A percentile compares a stretch with the other conserved stretches of the same genome.
Evolutionary conservation across 768 basidiomycete genomes (phyloP).

Genomic region (Strobilomyces confusus): DNA sequence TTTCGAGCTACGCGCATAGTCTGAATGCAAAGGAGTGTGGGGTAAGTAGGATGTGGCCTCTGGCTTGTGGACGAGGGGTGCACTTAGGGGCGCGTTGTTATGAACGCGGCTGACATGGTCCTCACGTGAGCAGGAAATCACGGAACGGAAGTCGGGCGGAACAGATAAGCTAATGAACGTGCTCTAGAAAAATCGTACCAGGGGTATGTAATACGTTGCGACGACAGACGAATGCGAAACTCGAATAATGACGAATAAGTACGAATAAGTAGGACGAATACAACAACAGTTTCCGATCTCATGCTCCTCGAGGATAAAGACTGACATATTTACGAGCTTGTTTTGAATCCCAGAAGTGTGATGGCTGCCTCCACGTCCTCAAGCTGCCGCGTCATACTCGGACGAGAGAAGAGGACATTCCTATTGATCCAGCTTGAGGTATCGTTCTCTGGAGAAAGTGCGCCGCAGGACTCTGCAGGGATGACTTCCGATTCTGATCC

Average conservation of each 20-base stretch:
- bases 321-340: constrained; percentile 6
- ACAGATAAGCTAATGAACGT: not conserved
- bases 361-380: constrained; percentile 37
- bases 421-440: constrained; percentile 1
- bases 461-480: constrained; percentile 11
- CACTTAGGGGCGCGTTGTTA: not conserved
- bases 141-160: not conserved
- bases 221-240: constrained; percentile 3
- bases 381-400: constrained; percentile 13
- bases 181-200: not conserved
- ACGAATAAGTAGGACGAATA: constrained; percentile 28
- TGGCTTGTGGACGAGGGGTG: not conserved
- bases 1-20: too few species aligned
- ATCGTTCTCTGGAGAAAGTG: constrained; percentile 3
- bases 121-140: constrained; percentile 20
- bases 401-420: constrained; percentile 1
- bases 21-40: constrained; percentile 15
- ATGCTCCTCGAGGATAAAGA: not conserved
- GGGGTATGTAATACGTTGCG: constrained; percentile 8
- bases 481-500: constrained; percentile 16
- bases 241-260: constrained; percentile 31
- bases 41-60: constrained; percentile 26
- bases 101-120: constrained; percentile 21
- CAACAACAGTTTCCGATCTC: constrained; percentile 7
- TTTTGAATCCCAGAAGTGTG: constrained; percentile 34